Percentiles rank a stretch among this genome's conserved stretches.
phyloP scores from a whole-genome alignment of 1,284 basidiomycete genomes.

The Moesziomyces globuligerus region DNA sequence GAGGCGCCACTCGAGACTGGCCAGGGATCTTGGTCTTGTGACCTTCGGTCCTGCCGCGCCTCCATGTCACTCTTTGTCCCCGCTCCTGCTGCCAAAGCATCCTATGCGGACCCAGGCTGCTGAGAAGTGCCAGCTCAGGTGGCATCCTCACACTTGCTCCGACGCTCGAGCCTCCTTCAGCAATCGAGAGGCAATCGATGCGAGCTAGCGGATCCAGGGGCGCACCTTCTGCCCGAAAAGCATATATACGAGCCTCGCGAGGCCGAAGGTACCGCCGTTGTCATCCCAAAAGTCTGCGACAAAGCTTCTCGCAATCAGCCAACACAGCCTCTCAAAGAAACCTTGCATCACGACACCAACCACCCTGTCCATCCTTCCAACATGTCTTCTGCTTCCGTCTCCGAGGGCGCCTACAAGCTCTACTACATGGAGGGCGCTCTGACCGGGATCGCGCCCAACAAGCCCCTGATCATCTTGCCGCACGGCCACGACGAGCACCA shows the following conservation, averaged over 20 bases:
- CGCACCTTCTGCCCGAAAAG: too few species aligned
- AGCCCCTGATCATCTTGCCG: not conserved
- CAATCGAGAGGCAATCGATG: too few species aligned
- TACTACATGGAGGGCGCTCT: conserved; percentile 6
- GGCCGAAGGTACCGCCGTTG: too few species aligned
- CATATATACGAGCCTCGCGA: not conserved
- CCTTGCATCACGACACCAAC: too few species aligned
- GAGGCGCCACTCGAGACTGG: not conserved
- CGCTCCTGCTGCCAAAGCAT: too few species aligned
- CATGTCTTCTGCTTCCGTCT: conserved; percentile 9
- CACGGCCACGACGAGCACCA: not conserved
- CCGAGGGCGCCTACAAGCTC: conserved; percentile 18
- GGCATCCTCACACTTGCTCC: too few species aligned
- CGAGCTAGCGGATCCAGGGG: too few species aligned
- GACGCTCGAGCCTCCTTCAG: too few species aligned
- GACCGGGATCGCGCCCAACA: not conserved
- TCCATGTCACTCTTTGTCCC: too few species aligned
- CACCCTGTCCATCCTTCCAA: not conserved
- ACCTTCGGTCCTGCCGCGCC: not conserved
- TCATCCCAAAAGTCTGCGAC: not conserved
- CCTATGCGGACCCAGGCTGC: not conserved
- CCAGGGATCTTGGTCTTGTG: not conserved
- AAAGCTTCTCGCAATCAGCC: not conserved
- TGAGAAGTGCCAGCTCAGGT: not conserved
- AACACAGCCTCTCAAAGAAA: not conserved